A percentile compares a stretch with the other conserved stretches of the same genome.
Conservation (phyloP, 371 early-diverging fungal genomes). For the Mucor velutinosus region DNA sequence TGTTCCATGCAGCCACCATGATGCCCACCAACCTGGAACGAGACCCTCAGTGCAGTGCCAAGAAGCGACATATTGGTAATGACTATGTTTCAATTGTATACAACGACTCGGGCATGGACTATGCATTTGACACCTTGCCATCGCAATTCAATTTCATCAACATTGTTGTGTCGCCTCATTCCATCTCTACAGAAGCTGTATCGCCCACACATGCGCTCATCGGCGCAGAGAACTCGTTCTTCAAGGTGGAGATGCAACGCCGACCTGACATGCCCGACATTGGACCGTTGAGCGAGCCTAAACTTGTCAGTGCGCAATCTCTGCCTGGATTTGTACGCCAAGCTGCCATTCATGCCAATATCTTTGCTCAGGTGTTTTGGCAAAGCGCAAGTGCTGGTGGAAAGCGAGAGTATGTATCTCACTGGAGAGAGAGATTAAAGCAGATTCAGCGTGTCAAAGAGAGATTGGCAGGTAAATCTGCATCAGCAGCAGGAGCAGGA, state of each 20-base stretch:
- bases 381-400: conserved; percentile 53
- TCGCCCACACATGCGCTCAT: conserved; percentile 30
- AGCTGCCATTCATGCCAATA: conserved; percentile 86
- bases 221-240: conserved; percentile 54
- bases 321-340: conserved; percentile 84
- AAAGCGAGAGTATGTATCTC: conserved; percentile 73
- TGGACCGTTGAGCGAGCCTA: conserved; percentile 79
- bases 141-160: conserved; percentile 95
- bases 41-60: conserved; percentile 77
- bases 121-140: conserved; percentile 87
- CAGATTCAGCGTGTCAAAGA: conserved; percentile 83
- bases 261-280: conserved; percentile 84
- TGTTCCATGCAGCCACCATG: conserved; percentile 92
- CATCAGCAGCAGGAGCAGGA: conserved; percentile 2
- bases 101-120: conserved; percentile 85
- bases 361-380: conserved; percentile 85
- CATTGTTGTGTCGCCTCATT: conserved; percentile 80
- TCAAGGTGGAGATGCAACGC: conserved; percentile 70
- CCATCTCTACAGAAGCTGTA: conserved; percentile 47
- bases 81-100: conserved; percentile 93
- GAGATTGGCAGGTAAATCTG: conserved; percentile 27
- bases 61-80: conserved; percentile 97
- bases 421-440: conserved; percentile 83
- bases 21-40: conserved; percentile 83
- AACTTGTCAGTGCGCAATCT: conserved; percentile 78